Conservation (phyloP, 2,329 filamentous ascomycete genomes). For the Trematosphaeria pertusa region DNA sequence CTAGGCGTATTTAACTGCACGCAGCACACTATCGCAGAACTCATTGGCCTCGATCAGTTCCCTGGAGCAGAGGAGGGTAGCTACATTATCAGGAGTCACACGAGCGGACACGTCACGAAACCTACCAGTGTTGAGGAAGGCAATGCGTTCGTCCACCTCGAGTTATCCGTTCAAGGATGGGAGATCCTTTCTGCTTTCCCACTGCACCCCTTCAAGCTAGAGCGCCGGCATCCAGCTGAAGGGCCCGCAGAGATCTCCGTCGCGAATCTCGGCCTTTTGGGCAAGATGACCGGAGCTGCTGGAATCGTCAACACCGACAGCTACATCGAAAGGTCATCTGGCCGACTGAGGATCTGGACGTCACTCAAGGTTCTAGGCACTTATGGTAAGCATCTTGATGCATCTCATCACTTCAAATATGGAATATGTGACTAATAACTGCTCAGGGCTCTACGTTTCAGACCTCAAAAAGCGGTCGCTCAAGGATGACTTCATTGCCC, state of each 20-base stretch:
- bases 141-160: slow-evolving; percentile 64
- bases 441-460: slow-evolving; percentile 76
- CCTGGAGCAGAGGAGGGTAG: slow-evolving; percentile 67
- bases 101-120: slow-evolving; percentile 66
- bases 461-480: slow-evolving; percentile 67
- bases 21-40: slow-evolving; percentile 66
- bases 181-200: slow-evolving; percentile 83
- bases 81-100: slow-evolving; percentile 79
- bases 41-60: slow-evolving; percentile 75
- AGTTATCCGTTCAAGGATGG: slow-evolving; percentile 71
- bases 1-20: slow-evolving; percentile 86
- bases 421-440: slow-evolving; percentile 12
- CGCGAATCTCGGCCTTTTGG: slow-evolving; percentile 77
- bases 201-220: slow-evolving; percentile 61
- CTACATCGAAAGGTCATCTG: slow-evolving; percentile 62
- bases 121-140: slow-evolving; percentile 56
- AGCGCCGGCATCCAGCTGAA: slow-evolving; percentile 49
- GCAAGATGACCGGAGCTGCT: slow-evolving; percentile 88
- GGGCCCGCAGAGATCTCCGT: slow-evolving; percentile 56
- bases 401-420: too few relatives aligned
- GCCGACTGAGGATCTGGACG: slow-evolving; percentile 69
- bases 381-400: slow-evolving; percentile 60
- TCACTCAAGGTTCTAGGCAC: slow-evolving; percentile 81
- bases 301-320: slow-evolving; percentile 72
- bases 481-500: slow-evolving; percentile 72